These are phyloP conservation scores for Halenospora varia DNA, from an alignment of 495 filamentous ascomycete genomes.

Conservation along the genomic window DNA sequence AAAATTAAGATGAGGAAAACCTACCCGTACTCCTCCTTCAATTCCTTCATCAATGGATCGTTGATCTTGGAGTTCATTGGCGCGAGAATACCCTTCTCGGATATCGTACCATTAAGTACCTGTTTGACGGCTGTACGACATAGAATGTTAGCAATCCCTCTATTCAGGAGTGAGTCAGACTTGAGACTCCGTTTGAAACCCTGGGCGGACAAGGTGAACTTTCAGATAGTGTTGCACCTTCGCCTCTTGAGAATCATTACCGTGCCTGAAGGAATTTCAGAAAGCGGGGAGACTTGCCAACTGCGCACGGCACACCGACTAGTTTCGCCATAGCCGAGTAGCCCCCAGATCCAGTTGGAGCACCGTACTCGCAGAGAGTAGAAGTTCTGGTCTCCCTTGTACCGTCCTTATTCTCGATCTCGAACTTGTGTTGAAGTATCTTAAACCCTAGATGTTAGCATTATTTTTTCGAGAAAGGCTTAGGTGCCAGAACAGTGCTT, in stretches of 20 bases:
- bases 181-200: too few relatives aligned
- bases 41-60: constrained; percentile 63
- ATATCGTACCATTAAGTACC: constrained; percentile 76
- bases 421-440: constrained; percentile 91
- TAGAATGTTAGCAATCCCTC: too few relatives aligned
- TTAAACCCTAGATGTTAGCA: constrained; percentile 21
- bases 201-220: too few relatives aligned
- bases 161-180: too few relatives aligned
- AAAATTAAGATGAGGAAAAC: too few relatives aligned
- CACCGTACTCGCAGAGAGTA: constrained; percentile 83
- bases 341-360: constrained; percentile 48
- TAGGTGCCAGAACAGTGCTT: constrained; percentile 35
- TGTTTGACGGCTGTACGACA: constrained; percentile 74
- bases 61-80: constrained; percentile 72
- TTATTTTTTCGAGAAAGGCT: constrained; percentile 42
- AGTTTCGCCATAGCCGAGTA: constrained; percentile 88
- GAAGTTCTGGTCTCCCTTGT: constrained; percentile 67
- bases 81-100: constrained; percentile 71
- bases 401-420: constrained; percentile 73
- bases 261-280: too few relatives aligned
- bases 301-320: constrained; percentile 60
- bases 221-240: too few relatives aligned
- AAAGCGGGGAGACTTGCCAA: too few relatives aligned
- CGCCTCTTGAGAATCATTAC: too few relatives aligned
- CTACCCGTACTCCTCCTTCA: constrained; percentile 56